Conservation (phyloP, 495 filamentous ascomycete genomes). For the Aspergillus diversus region DNA sequence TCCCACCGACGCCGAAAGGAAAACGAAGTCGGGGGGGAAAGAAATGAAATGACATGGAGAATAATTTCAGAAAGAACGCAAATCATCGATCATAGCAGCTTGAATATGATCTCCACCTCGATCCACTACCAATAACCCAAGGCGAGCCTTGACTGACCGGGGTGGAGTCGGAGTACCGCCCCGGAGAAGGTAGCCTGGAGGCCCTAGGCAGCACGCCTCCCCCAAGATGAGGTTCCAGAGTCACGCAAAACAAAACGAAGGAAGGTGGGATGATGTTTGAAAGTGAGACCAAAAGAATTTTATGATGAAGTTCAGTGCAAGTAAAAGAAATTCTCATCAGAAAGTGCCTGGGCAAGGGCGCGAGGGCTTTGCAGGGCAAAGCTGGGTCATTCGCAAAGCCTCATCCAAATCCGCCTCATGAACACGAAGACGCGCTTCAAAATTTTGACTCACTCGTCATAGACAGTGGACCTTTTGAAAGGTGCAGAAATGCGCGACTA, state of each 20-base stretch:
- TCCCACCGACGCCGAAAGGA: background rate
- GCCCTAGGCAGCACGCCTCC: background rate
- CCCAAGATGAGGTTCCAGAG: conserved; percentile 1
- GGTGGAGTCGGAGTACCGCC: conserved; percentile 3
- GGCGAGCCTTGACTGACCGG: conserved; percentile 5
- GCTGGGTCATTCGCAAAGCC: conserved; percentile 10
- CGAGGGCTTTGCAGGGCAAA: conserved; percentile 8
- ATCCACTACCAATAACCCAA: background rate
- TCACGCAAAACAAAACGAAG: background rate
- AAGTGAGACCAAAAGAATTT: background rate
- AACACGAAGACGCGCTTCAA: background rate
- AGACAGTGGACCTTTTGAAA: background rate
- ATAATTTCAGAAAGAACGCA: background rate
- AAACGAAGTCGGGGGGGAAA: background rate
- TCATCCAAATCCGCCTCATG: conserved; percentile 5
- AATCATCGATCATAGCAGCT: conserved; percentile 4
- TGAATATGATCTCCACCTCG: conserved; percentile 8
- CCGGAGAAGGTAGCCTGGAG: background rate
- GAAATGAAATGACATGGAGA: background rate
- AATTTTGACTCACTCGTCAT: conserved; percentile 7
- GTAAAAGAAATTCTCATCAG: background rate
- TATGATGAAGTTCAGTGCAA: background rate
- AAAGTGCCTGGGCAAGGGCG: background rate
- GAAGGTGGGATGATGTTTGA: background rate
- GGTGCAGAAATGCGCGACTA: background rate